These are phyloP conservation scores for Hymenoscyphus fructigenus DNA, from an alignment of 2,329 filamentous ascomycete genomes.

Conservation along the genomic window DNA sequence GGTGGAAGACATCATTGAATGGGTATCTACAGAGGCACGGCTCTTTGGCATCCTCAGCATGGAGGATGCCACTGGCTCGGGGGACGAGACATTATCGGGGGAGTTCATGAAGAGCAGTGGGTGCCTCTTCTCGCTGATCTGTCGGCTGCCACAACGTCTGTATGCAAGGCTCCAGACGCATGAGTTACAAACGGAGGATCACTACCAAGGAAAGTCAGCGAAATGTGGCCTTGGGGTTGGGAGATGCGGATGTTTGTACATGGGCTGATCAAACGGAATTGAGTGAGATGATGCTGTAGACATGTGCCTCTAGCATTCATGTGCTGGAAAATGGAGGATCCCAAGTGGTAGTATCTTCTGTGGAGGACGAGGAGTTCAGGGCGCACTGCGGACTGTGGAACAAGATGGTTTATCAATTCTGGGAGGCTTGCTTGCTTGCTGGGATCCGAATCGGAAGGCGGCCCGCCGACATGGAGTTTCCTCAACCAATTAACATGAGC, in stretches of 20 bases:
- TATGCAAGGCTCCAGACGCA: slow-evolving; percentile 44
- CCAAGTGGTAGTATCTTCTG: background rate
- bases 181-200: slow-evolving; percentile 8
- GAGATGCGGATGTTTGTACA: background rate
- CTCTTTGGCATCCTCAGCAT: slow-evolving; percentile 59
- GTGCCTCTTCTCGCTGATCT: slow-evolving; percentile 16
- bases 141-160: slow-evolving; percentile 38
- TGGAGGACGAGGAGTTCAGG: slow-evolving; percentile 15
- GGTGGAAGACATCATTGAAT: slow-evolving; percentile 50
- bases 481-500: background rate
- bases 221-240: slow-evolving; percentile 13
- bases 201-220: slow-evolving; percentile 19
- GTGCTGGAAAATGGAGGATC: slow-evolving; percentile 1
- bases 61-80: slow-evolving; percentile 42
- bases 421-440: background rate
- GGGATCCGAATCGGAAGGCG: background rate
- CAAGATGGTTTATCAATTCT: slow-evolving; percentile 4
- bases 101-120: slow-evolving; percentile 61
- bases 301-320: slow-evolving; percentile 22
- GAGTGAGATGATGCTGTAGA: slow-evolving; percentile 9
- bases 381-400: slow-evolving; percentile 16
- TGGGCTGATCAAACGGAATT: background rate
- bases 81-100: slow-evolving; percentile 62
- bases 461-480: background rate
- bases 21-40: slow-evolving; percentile 49